A percentile compares a stretch with the other conserved stretches of the same genome.
These are phyloP conservation scores for Sclerotinia minor DNA, from an alignment of 2,329 filamentous ascomycete genomes.

Conservation along the genomic window DNA sequence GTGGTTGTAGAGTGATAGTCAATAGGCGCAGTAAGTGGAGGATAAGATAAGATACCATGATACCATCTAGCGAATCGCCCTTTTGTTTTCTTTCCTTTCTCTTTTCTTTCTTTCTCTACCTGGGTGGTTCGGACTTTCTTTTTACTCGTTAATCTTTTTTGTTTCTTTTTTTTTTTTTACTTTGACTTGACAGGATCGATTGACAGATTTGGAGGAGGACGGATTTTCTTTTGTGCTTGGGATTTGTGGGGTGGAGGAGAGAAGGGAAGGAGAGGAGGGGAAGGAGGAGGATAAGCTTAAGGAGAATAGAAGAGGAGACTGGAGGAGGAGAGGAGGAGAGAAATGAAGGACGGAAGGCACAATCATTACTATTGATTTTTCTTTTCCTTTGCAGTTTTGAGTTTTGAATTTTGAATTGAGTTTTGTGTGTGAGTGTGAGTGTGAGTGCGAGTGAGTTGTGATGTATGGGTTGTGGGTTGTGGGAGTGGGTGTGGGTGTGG, in stretches of 20 bases:
- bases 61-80: slow-evolving; percentile 24
- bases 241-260: not conserved
- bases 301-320: no score
- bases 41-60: slow-evolving; percentile 23
- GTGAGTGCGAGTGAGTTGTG: no score
- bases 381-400: not conserved
- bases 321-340: no score
- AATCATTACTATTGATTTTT: slow-evolving; percentile 7
- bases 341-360: not conserved
- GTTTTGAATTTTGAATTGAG: not conserved
- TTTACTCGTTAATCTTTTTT: not conserved
- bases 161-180: slow-evolving; percentile 15
- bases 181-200: slow-evolving; percentile 12
- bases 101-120: not conserved
- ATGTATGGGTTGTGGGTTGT: not conserved
- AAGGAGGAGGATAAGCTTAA: no score
- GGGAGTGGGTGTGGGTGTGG: not conserved
- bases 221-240: slow-evolving; percentile 9
- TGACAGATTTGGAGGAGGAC: not conserved
- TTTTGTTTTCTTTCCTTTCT: slow-evolving; percentile 6
- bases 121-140: not conserved
- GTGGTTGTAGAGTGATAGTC: not conserved
- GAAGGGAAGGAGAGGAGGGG: not conserved
- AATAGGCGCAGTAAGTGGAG: slow-evolving; percentile 7
- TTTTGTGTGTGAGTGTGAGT: no score